A percentile compares a stretch with the other conserved stretches of the same genome.
Conservation (phyloP, 768 basidiomycete genomes). For the Termitomyces sp. region DNA sequence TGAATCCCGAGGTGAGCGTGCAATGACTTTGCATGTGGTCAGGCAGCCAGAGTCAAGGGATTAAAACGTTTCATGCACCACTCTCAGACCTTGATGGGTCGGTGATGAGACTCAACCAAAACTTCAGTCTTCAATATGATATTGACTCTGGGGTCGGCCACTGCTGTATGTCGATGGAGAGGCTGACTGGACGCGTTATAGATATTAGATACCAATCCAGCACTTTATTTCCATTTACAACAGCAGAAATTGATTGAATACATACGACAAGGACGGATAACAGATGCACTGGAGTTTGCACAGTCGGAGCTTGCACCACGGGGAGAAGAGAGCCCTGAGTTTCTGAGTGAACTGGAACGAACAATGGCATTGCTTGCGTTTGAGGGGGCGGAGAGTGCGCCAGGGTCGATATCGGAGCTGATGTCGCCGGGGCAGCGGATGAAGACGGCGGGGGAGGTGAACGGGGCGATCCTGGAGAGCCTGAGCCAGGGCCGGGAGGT, state of each 20-base stretch:
- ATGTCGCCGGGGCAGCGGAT: constrained; percentile 83
- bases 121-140: constrained; percentile 99
- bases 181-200: constrained; percentile 31
- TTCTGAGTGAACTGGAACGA: constrained; percentile 84
- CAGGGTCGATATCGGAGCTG: constrained; percentile 69
- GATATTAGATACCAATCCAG: constrained; percentile 96
- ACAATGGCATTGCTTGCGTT: constrained; percentile 93
- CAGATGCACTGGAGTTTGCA: constrained; percentile 85
- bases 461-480: constrained; percentile 90
- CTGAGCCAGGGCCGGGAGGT: constrained; percentile 91
- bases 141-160: constrained; percentile 20
- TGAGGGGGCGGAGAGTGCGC: constrained; percentile 55
- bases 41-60: constrained; percentile 45
- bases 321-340: constrained; percentile 92
- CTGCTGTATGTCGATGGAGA: constrained; percentile 4
- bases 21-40: constrained; percentile 12
- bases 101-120: constrained; percentile 80
- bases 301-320: constrained; percentile 92
- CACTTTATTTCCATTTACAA: constrained; percentile 91
- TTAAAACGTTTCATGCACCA: constrained; percentile 98
- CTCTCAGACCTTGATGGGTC: constrained; percentile 75
- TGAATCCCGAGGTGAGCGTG: constrained; percentile 92
- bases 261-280: constrained; percentile 77
- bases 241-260: constrained; percentile 95
- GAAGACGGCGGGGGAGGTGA: constrained; percentile 95